Base-by-base conservation (phyloP, 2,329 filamentous ascomycete genomes). In the Camillea tinctor region DNA sequence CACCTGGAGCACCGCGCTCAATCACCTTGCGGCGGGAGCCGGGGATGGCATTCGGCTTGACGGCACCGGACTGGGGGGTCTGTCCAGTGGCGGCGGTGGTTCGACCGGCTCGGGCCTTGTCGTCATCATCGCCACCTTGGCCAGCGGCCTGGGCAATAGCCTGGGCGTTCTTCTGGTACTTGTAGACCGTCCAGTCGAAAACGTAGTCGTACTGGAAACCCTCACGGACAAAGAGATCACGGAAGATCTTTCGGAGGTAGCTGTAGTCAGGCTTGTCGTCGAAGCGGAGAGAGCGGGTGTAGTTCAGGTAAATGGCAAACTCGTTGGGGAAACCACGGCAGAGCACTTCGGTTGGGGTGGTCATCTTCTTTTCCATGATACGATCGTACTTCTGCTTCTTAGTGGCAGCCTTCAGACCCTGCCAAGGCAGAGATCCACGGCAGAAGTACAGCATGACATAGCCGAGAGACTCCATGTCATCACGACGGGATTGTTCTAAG, bases 341-440 rank as follows among this genome's bases (percentile, higher is more conserved):
- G 54, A 99, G 91, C 54, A 97, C 93, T 80, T 99, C 94, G 70
- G 94, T 98, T 8, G 95, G 93, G 2, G 95, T 99, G 15, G 95
- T 99, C 95, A 98, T 98, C 92, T 99, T 99, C 89, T 99, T 99
- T 86, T 99, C 95, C 94, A 98, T 98, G 81, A 99, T 99, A 67
- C 94, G 88, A 81, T 99, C 95, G 76, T 99, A 98, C 84, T 99
- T 99, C 83, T 98, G 94, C 89, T 97, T 97, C 88, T 97, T 97
- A 68, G 93, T 97, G 70, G 94, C 94, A 81, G 94, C 94, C 87
- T 97, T 97, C 58, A 97, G 85, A 59, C 95, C 95, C 83, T 99
- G 95, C 95, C 95, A 99, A 64, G 95, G 95, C 60, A 99, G 92
- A 66, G 93, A 97, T 65, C 95, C 95, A 79, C 95, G 94, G 85